These are phyloP conservation scores for Cyclotella cryptica DNA, from an alignment of 108 stramenopile genomes.

Conservation along the genomic window DNA sequence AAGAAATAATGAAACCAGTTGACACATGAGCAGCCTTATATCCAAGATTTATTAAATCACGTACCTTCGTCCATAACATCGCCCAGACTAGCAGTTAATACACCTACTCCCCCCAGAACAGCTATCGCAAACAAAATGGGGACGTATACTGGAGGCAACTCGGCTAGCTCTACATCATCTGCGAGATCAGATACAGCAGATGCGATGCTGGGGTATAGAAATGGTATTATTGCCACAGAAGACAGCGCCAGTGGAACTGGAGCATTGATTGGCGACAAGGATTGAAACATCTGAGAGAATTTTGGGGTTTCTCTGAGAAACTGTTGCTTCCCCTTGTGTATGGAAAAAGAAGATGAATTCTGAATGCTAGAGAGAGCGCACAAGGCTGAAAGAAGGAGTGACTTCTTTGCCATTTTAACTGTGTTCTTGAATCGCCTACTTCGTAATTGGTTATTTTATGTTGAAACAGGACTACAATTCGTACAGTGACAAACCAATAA, in stretches of 20 bases:
- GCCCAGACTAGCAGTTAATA: conserved; percentile 75
- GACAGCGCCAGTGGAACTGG: neutral
- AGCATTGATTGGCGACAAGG: neutral
- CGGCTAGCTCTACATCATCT: conserved; percentile 62
- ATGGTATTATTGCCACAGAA: conserved; percentile 16
- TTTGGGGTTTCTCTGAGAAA: neutral
- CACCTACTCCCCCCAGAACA: conserved; percentile 81
- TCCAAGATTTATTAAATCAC: conserved; percentile 8
- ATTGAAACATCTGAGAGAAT: neutral
- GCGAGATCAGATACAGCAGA: conserved; percentile 30
- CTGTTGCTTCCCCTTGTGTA: neutral
- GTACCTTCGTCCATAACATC: conserved; percentile 85
- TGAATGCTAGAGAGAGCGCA: neutral
- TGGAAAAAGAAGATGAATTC: conserved; percentile 1
- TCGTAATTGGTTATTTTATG: neutral
- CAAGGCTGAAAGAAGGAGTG: neutral
- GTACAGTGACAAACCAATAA: no score
- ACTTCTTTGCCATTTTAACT: neutral
- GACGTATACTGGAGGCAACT: conserved; percentile 70
- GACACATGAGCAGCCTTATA: neutral
- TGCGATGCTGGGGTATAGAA: conserved; percentile 3
- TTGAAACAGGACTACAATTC: no score
- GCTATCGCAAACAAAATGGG: conserved; percentile 79
- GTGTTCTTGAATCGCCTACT: neutral
- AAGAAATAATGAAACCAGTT: neutral